Evolutionary conservation across 202 grass and related monocot genomes (phyloP).

Genomic region (Musa balbisiana): DNA sequence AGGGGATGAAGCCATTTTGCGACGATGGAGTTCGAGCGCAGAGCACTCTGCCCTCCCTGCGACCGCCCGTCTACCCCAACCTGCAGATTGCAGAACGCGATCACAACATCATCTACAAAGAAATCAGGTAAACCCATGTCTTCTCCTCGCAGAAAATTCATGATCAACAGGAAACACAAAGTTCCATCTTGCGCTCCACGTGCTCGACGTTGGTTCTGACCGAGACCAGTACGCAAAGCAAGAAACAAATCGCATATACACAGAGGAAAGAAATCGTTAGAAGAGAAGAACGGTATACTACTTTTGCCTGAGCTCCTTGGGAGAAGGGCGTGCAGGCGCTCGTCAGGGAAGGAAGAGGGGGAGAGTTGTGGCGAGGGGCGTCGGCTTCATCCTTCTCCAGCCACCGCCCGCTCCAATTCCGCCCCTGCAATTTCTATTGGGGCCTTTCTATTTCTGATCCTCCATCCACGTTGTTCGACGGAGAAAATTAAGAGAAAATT

Average conservation of each 20-base stretch:
- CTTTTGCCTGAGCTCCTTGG: too few relatives aligned
- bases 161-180: too few relatives aligned
- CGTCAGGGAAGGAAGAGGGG: not conserved
- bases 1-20: slow-evolving; percentile 32
- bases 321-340: too few relatives aligned
- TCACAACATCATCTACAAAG: too few relatives aligned
- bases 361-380: not conserved
- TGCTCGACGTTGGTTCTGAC: too few relatives aligned
- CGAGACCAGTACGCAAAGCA: too few relatives aligned
- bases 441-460: not conserved
- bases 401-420: not conserved
- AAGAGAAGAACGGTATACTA: too few relatives aligned
- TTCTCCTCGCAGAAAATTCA: too few relatives aligned
- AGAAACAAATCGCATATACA: too few relatives aligned
- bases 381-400: not conserved
- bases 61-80: not conserved
- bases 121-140: too few relatives aligned
- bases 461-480: not conserved
- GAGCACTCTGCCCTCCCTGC: not conserved
- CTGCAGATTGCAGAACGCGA: not conserved
- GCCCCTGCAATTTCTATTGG: not conserved
- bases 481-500: not conserved
- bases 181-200: too few relatives aligned
- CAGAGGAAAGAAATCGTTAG: too few relatives aligned
- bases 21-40: not conserved